Conservation (phyloP, 2,329 filamentous ascomycete species). For the Leptographium wingfieldii region DNA sequence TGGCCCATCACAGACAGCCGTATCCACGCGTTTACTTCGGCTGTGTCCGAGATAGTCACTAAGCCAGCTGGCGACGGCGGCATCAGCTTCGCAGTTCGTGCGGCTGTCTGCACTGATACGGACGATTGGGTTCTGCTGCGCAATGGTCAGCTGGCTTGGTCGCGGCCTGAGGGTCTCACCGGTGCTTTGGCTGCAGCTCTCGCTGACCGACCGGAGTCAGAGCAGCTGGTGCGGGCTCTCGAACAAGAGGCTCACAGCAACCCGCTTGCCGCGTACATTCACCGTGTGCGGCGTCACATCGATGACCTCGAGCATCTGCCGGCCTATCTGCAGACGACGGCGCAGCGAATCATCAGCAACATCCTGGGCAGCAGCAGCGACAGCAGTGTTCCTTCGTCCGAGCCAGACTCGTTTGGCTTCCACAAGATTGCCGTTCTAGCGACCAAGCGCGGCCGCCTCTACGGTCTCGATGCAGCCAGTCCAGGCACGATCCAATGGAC, state of each 20-base stretch:
- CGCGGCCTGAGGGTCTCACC: constrained; percentile 69
- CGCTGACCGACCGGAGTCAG: constrained; percentile 61
- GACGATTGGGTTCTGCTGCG: constrained; percentile 74
- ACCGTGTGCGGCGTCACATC: constrained; percentile 72
- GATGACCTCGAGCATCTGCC: constrained; percentile 68
- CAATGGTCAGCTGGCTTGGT: constrained; percentile 73
- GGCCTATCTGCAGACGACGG: constrained; percentile 56
- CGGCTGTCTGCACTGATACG: constrained; percentile 53
- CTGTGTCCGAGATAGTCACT: constrained; percentile 62
- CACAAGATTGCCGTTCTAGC: constrained; percentile 73
- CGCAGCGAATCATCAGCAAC: constrained; percentile 53
- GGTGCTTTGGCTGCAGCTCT: constrained; percentile 68
- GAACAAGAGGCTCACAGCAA: constrained; percentile 80
- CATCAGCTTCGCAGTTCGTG: constrained; percentile 60
- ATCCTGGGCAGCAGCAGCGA: constrained; percentile 38
- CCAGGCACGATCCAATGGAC: constrained; percentile 68
- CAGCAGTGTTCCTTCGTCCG: constrained; percentile 16
- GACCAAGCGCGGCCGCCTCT: constrained; percentile 65
- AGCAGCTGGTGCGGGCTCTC: constrained; percentile 65
- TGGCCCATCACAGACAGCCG: constrained; percentile 60
- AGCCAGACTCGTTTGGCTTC: constrained; percentile 68
- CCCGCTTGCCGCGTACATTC: constrained; percentile 68
- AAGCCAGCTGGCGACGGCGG: constrained; percentile 36
- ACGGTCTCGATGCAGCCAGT: constrained; percentile 66
- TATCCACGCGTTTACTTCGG: constrained; percentile 27